Evolutionary conservation across 139 green algal species (phyloP).

Genomic region (Ettlia oleoabundans): DNA sequence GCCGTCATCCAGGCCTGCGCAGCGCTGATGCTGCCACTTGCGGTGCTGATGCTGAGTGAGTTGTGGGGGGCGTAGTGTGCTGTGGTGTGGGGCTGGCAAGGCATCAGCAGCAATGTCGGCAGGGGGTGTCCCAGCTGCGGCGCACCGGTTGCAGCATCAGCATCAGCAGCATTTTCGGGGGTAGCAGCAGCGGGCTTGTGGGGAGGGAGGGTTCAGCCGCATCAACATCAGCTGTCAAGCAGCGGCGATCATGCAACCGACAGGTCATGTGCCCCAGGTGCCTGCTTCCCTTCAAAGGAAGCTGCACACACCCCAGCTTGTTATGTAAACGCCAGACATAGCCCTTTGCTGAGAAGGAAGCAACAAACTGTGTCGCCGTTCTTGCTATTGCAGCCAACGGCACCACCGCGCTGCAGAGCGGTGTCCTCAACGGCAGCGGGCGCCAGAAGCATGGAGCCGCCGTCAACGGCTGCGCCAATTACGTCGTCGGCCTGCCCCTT

Average conservation of each 20-base stretch:
- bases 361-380: background rate
- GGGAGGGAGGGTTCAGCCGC: too few species aligned
- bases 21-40: conserved; percentile 13
- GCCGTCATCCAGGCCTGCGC: background rate
- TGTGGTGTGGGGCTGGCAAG: too few species aligned
- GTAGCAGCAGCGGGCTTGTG: too few species aligned
- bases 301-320: background rate
- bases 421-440: conserved; percentile 49
- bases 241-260: too few species aligned
- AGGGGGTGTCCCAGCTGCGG: too few species aligned
- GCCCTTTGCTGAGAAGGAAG: background rate
- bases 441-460: conserved; percentile 48
- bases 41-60: conserved; percentile 3
- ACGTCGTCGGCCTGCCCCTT: conserved; percentile 52
- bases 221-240: background rate
- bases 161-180: too few species aligned
- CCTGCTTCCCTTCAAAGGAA: background rate
- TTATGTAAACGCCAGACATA: background rate
- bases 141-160: too few species aligned
- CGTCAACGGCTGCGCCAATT: conserved; percentile 50
- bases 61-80: background rate
- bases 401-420: conserved; percentile 45
- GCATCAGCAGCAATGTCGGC: too few species aligned
- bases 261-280: background rate
- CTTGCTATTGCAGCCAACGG: conserved; percentile 32